A percentile compares a stretch with the other conserved stretches of the same genome.
Evolutionary conservation across 345 rosid genomes (phyloP).

Genomic region (Populus deltoides): DNA sequence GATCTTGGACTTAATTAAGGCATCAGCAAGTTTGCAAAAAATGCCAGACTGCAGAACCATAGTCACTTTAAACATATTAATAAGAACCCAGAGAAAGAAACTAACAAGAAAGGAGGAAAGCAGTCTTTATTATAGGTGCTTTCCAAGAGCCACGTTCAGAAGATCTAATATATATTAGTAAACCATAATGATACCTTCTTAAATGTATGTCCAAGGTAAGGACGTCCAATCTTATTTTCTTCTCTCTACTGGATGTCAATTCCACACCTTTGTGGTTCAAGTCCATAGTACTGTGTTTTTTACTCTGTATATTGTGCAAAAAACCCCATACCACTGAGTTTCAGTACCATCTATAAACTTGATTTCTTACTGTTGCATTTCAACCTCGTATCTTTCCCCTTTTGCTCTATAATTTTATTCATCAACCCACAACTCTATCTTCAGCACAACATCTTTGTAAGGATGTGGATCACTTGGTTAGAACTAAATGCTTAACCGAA

Average conservation of each 20-base stretch:
- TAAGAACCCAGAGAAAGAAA: neutral
- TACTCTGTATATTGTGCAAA: neutral
- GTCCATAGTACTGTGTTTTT: neutral
- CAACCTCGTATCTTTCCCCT: neutral
- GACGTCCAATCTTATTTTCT: too few species aligned
- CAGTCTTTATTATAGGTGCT: neutral
- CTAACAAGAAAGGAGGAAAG: neutral
- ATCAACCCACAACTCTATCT: neutral
- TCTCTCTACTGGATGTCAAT: neutral
- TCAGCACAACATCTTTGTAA: neutral
- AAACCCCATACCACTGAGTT: neutral
- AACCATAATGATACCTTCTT: neutral
- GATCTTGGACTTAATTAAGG: constrained; percentile 56
- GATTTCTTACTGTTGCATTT: neutral
- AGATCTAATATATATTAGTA: neutral
- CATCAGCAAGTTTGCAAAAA: constrained; percentile 58
- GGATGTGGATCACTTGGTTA: neutral
- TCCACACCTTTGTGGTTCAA: neutral
- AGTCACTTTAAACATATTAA: neutral
- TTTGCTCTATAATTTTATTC: neutral
- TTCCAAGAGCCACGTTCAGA: neutral
- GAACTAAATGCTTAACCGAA: neutral
- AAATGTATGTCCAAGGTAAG: neutral
- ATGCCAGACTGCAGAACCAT: constrained; percentile 57
- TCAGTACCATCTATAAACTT: neutral